Evolutionary conservation across 495 filamentous ascomycete genomes (phyloP).

Genomic region (Xylaria venustula): DNA sequence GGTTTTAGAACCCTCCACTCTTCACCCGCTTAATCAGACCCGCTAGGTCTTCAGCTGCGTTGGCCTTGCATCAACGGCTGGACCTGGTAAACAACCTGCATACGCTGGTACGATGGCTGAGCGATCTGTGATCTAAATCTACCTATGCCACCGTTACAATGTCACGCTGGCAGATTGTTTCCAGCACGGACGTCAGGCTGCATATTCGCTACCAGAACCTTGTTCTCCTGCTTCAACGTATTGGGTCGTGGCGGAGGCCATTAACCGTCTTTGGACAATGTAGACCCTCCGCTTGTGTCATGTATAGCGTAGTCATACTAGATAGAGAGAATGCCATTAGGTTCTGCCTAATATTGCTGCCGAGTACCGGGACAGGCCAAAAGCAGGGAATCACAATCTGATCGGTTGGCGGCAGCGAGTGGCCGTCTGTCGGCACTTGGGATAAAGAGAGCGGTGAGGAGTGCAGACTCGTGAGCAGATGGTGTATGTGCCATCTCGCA

Average conservation of each 20-base stretch:
- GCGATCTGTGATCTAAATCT: constrained; percentile 16
- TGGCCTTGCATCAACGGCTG: constrained; percentile 43
- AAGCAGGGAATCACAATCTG: neutral
- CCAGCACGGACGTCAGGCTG: constrained; percentile 18
- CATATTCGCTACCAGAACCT: constrained; percentile 14
- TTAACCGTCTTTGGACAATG: constrained; percentile 12
- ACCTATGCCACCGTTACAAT: constrained; percentile 17
- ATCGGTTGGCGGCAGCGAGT: constrained; percentile 25
- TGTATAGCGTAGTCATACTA: neutral
- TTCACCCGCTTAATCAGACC: constrained; percentile 15
- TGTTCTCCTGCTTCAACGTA: constrained; percentile 1
- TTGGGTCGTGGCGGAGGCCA: constrained; percentile 8
- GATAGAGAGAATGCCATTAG: neutral
- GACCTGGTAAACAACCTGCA: constrained; percentile 25
- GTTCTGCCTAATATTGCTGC: constrained; percentile 5
- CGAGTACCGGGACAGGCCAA: neutral
- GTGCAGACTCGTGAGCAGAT: neutral
- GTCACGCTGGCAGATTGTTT: constrained; percentile 13
- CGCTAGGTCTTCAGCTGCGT: constrained; percentile 25
- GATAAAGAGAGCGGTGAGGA: constrained; percentile 12
- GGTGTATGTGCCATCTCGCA: neutral
- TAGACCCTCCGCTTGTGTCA: neutral
- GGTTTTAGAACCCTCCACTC: constrained; percentile 13
- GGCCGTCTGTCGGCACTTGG: constrained; percentile 3
- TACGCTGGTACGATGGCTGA: constrained; percentile 16